Conservation (phyloP, 2,329 filamentous ascomycete species). For the Myriosclerotinia duriaeana region DNA sequence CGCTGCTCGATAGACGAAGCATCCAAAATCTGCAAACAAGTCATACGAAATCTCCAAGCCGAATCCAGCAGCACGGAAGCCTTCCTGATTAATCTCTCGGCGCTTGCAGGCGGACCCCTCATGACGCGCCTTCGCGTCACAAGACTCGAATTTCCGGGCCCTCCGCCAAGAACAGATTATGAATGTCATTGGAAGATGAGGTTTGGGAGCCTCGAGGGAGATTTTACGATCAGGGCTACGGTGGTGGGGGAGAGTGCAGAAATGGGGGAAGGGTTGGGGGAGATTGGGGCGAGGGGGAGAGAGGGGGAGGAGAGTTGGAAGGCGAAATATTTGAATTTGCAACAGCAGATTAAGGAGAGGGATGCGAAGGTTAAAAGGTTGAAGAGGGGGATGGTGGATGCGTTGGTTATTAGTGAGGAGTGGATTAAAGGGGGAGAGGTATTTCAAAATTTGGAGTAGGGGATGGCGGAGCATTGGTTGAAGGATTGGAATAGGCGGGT, state of each 20-base stretch:
- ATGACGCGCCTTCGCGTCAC: slow-evolving; percentile 48
- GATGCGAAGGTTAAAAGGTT: slow-evolving; percentile 53
- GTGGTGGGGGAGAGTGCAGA: slow-evolving; percentile 34
- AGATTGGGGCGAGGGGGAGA: slow-evolving; percentile 17
- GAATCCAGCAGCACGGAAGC: slow-evolving; percentile 53
- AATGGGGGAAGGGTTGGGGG: slow-evolving; percentile 26
- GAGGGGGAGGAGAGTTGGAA: slow-evolving; percentile 47
- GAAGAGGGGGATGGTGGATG: slow-evolving; percentile 47
- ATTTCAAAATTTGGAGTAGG: background rate
- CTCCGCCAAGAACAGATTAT: slow-evolving; percentile 48
- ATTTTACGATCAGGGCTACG: slow-evolving; percentile 53
- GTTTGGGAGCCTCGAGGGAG: slow-evolving; percentile 53
- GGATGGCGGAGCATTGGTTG: background rate
- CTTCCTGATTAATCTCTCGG: slow-evolving; percentile 60
- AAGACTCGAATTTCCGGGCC: slow-evolving; percentile 45
- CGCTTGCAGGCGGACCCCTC: slow-evolving; percentile 56
- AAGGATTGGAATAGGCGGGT: background rate
- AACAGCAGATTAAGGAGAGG: slow-evolving; percentile 58
- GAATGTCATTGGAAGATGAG: slow-evolving; percentile 55
- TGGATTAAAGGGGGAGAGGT: slow-evolving; percentile 14
- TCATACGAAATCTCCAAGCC: slow-evolving; percentile 54
- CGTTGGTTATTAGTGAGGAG: slow-evolving; percentile 30
- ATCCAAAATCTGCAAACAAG: slow-evolving; percentile 52
- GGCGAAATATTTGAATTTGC: slow-evolving; percentile 55
- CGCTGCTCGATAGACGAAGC: slow-evolving; percentile 54